A percentile compares a stretch with the other conserved stretches of the same genome.
Evolutionary conservation across 805 yeast species (phyloP).

Genomic region (Cyberlindnera mrakii): DNA sequence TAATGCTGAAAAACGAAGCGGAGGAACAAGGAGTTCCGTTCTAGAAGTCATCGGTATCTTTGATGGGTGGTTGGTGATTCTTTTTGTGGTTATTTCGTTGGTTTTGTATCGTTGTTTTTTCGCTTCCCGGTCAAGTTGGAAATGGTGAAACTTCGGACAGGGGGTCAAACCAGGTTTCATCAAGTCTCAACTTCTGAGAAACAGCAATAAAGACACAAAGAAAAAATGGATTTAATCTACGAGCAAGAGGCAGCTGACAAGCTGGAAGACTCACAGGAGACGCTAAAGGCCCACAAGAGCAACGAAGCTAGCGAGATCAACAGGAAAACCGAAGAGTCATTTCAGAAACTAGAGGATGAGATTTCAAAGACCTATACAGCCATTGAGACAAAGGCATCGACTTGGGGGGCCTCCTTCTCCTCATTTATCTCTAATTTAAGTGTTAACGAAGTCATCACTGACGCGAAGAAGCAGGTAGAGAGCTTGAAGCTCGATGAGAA

Average conservation of each 20-base stretch:
- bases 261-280: slow-evolving; percentile 18
- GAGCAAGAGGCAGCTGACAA: slow-evolving; percentile 9
- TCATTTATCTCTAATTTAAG: slow-evolving; percentile 32
- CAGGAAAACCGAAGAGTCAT: slow-evolving; percentile 47
- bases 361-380: slow-evolving; percentile 43
- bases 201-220: not conserved
- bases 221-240: slow-evolving; percentile 23
- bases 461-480: slow-evolving; percentile 19
- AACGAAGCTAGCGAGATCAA: slow-evolving; percentile 24
- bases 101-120: not conserved
- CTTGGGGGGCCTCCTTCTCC: slow-evolving; percentile 28
- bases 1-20: slow-evolving; percentile 69
- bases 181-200: not conserved
- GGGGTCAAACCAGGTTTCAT: not conserved
- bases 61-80: not conserved
- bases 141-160: not conserved
- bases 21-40: slow-evolving; percentile 47
- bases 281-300: slow-evolving; percentile 8
- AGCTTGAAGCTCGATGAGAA: slow-evolving; percentile 16
- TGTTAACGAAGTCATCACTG: slow-evolving; percentile 27
- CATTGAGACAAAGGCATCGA: slow-evolving; percentile 36
- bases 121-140: not conserved
- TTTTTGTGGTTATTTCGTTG: not conserved
- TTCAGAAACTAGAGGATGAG: slow-evolving; percentile 45
- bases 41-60: not conserved